A percentile compares a stretch with the other conserved stretches of the same genome.
Evolutionary conservation across 2,329 filamentous ascomycete genomes (phyloP).

Genomic region (Colletotrichum sp.): DNA sequence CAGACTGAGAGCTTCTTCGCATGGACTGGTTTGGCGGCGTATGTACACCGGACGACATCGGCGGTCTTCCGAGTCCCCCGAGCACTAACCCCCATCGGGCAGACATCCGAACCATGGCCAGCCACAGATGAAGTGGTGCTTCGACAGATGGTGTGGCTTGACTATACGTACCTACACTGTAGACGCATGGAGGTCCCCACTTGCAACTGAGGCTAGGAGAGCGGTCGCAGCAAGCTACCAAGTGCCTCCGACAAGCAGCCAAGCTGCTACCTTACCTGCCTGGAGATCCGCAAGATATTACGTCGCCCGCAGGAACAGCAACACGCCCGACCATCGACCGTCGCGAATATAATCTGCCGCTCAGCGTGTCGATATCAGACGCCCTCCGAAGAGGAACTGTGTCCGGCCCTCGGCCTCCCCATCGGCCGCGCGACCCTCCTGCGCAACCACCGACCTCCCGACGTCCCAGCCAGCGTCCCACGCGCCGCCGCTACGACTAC

Average conservation of each 20-base stretch:
- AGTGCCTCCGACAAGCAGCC: neutral
- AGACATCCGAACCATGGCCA: neutral
- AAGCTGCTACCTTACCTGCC: neutral
- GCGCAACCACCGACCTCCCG: neutral
- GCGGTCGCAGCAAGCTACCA: neutral
- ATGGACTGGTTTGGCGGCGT: neutral
- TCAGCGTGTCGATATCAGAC: neutral
- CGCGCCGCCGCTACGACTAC: neutral
- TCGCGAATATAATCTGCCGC: neutral
- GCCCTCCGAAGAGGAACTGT: neutral
- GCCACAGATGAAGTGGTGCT: neutral
- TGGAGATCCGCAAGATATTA: neutral
- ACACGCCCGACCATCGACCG: neutral
- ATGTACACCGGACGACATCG: conserved; percentile 16
- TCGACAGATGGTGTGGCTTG: neutral
- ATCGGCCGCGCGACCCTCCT: conserved; percentile 1
- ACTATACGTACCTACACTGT: neutral
- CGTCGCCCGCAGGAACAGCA: neutral
- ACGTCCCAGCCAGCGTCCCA: neutral
- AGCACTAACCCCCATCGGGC: neutral
- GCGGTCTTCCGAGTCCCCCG: neutral
- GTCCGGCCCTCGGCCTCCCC: neutral
- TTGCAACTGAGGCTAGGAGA: conserved; percentile 4
- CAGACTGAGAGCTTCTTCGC: neutral
- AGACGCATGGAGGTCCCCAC: neutral